Base-by-base conservation (phyloP, 2,329 filamentous ascomycete genomes). In the Elsinoe necatrix region DNA sequence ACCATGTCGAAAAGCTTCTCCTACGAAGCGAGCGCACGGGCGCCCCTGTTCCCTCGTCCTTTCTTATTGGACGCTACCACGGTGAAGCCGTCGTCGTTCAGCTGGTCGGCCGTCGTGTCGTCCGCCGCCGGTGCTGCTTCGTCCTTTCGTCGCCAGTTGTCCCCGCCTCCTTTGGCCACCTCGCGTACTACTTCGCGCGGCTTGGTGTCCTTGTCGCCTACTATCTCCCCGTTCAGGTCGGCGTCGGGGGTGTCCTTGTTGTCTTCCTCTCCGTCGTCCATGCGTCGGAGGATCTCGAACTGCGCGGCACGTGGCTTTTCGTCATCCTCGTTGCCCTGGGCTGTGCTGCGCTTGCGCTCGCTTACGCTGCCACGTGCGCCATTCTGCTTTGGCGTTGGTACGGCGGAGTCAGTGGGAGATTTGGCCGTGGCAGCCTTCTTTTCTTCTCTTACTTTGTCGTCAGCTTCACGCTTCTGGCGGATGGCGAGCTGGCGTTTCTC, bases 381-480 rank as follows among this genome's bases (percentile, higher is more conserved):
- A 8, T 58, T 59, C 34, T 74, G 73, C 64, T 77, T 76, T 55
- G 76, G 68, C 20, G 66, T 57, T 21, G 60, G 59, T 35, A 56
- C 55, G 8, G 55, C 55, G 14, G 25, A 39, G 43, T 57, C 43
- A 14, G 54, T 27, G n/a, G 54, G 42, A 12, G 41, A 47, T 12
- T 41, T 47, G 11, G 63, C 78, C 21, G 80, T 73, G n/a, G 77
- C 78, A 51, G 86, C 84, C 54, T 79, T 78, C 57, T 65, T 62
- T 62, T 84, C 83, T 54, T 83, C 89, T 72, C 89, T 90, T 43
- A 82, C 85, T 76, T 91, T 93, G 61, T 93, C 89, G 1, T 93
- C 89, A 0, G 85, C 83, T 65, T 95, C 90, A 68, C 85, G 87
- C 81, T 95, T 95, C 71, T 93, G 85, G 61, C 84, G 84, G 23